phyloP scores from a whole-genome alignment of 495 filamentous ascomycete species.

The Penicillium coffeae region DNA sequence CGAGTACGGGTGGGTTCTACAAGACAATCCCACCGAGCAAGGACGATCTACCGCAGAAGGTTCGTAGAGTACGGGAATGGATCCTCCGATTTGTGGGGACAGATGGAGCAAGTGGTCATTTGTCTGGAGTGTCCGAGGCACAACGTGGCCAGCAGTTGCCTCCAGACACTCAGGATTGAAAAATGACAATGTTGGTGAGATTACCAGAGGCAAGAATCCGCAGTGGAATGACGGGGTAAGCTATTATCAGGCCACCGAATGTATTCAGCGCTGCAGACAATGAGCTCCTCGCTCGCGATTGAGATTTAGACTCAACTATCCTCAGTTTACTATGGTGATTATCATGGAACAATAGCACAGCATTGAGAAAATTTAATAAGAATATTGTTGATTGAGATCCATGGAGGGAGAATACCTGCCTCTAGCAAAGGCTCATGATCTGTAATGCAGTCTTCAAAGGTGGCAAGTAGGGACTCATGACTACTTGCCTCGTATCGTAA shows the following conservation, averaged over 20 bases:
- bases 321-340: background rate
- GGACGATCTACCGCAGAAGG: conserved; percentile 57
- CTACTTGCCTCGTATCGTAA: too few relatives aligned
- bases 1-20: conserved; percentile 38
- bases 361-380: too few relatives aligned
- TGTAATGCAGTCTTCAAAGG: too few relatives aligned
- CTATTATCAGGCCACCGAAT: too few relatives aligned
- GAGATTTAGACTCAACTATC: too few relatives aligned
- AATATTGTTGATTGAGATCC: too few relatives aligned
- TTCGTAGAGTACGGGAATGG: conserved; percentile 69
- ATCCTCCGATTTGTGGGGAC: conserved; percentile 65
- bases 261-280: too few relatives aligned
- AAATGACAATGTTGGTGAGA: background rate
- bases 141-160: conserved; percentile 39
- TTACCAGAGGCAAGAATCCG: background rate
- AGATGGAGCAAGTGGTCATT: conserved; percentile 37
- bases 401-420: too few relatives aligned
- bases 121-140: conserved; percentile 21
- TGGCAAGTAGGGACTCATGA: too few relatives aligned
- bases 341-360: background rate
- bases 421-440: too few relatives aligned
- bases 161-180: conserved; percentile 46
- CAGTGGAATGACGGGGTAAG: too few relatives aligned
- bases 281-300: too few relatives aligned
- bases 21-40: conserved; percentile 15